Conservation (phyloP, 2,329 filamentous ascomycete species). For the Clonostachys solani region DNA sequence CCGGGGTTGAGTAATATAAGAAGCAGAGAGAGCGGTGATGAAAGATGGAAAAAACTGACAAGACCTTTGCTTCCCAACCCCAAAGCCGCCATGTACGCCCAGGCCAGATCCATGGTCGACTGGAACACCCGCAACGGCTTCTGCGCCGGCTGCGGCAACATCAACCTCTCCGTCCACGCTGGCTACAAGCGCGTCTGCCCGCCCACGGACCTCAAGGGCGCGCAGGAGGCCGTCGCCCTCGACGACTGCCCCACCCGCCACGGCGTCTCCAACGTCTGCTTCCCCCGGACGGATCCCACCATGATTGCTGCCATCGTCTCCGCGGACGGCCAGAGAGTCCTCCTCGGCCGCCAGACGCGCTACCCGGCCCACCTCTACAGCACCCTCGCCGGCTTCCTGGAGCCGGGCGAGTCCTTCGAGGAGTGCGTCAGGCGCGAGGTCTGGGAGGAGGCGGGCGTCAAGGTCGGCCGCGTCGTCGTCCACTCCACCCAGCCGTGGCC, state of each 20-base stretch:
- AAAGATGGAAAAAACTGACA: not conserved
- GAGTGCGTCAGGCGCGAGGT: conserved; percentile 80
- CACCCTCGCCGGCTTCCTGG: conserved; percentile 82
- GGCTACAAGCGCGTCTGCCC: conserved; percentile 81
- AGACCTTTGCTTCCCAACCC: not conserved
- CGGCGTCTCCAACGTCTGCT: conserved; percentile 84
- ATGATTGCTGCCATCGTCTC: conserved; percentile 94
- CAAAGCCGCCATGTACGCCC: conserved; percentile 82
- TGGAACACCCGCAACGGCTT: conserved; percentile 94
- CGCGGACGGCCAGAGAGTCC: conserved; percentile 68
- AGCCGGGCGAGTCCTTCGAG: conserved; percentile 81
- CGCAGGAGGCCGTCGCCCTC: conserved; percentile 35
- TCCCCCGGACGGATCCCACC: conserved; percentile 89
- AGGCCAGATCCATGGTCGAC: conserved; percentile 82
- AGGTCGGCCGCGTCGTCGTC: conserved; percentile 71
- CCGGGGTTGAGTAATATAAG: not conserved
- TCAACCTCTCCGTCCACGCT: conserved; percentile 73
- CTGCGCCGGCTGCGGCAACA: conserved; percentile 83
- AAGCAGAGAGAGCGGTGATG: not conserved
- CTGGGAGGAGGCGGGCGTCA: conserved; percentile 80
- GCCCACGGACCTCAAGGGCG: conserved; percentile 53
- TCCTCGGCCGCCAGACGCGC: conserved; percentile 80
- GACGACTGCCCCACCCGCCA: conserved; percentile 75
- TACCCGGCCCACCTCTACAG: conserved; percentile 86
- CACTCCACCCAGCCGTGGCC: conserved; percentile 87